Conservation (phyloP, 176 grass and related monocot genomes). For the Canna indica region DNA sequence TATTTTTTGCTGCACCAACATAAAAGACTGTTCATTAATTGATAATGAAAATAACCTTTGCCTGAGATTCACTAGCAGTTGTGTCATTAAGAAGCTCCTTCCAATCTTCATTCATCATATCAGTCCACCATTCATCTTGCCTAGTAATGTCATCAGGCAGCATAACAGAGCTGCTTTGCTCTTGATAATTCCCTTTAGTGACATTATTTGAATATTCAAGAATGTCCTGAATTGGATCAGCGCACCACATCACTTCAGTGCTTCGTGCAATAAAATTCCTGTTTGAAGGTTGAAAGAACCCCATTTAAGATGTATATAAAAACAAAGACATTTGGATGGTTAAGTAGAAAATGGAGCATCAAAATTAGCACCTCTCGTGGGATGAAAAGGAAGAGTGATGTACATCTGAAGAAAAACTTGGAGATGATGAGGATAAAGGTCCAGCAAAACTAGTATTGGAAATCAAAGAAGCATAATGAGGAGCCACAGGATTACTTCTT, state of each 20-base stretch:
- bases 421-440: conserved; percentile 14
- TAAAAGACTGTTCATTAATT: neutral
- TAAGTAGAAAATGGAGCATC: conserved; percentile 18
- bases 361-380: conserved; percentile 16
- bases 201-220: conserved; percentile 5
- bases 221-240: conserved; percentile 10
- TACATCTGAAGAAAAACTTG: conserved; percentile 31
- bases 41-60: conserved; percentile 14
- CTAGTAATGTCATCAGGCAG: conserved; percentile 21
- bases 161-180: neutral
- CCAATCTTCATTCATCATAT: conserved; percentile 37
- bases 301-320: conserved; percentile 8
- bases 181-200: neutral
- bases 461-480: neutral
- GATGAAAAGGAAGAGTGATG: conserved; percentile 13
- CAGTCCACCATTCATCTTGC: conserved; percentile 33
- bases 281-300: conserved; percentile 11
- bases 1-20: neutral
- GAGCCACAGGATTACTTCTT: neutral
- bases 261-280: conserved; percentile 14
- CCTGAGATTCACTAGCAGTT: conserved; percentile 17
- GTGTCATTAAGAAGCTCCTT: conserved; percentile 32
- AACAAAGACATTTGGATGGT: conserved; percentile 5
- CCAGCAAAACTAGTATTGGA: neutral
- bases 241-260: conserved; percentile 26